These are phyloP conservation scores for Coemansia sp. DNA, from an alignment of 192 early-diverging fungal species.

Conservation along the genomic window DNA sequence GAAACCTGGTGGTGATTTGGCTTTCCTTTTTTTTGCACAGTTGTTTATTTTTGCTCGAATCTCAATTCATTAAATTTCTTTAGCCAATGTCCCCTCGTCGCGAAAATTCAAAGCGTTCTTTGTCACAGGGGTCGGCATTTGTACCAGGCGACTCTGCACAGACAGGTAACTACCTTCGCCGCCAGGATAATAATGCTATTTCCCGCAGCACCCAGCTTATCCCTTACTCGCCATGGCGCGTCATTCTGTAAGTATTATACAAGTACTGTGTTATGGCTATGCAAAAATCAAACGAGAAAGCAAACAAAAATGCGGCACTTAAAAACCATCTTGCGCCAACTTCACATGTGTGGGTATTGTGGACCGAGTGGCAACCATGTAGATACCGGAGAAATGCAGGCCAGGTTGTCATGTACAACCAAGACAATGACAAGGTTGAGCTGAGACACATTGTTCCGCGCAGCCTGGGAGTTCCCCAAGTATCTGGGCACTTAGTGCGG, in stretches of 20 bases:
- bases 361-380: neutral
- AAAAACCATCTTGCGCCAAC: too few relatives aligned
- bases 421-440: conserved; percentile 55
- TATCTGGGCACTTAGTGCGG: neutral
- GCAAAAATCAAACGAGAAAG: neutral
- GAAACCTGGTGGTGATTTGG: neutral
- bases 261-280: neutral
- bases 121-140: conserved; percentile 20
- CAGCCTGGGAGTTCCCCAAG: conserved; percentile 2
- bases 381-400: conserved; percentile 36
- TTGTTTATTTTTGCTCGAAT: neutral
- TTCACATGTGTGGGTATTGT: too few relatives aligned
- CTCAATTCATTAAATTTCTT: neutral
- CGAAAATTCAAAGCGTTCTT: conserved; percentile 20
- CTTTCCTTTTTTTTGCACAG: neutral
- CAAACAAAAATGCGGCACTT: neutral
- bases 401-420: conserved; percentile 70
- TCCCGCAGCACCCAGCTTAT: conserved; percentile 38
- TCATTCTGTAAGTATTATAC: conserved; percentile 40
- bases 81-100: conserved; percentile 1
- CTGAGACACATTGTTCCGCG: conserved; percentile 40
- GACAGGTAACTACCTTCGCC: neutral
- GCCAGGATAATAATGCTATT: neutral
- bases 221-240: conserved; percentile 50
- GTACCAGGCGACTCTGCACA: neutral